A percentile compares a stretch with the other conserved stretches of the same genome.
Conservation (phyloP, 176 grass and related monocot genomes). For the Zizania latifolia region DNA sequence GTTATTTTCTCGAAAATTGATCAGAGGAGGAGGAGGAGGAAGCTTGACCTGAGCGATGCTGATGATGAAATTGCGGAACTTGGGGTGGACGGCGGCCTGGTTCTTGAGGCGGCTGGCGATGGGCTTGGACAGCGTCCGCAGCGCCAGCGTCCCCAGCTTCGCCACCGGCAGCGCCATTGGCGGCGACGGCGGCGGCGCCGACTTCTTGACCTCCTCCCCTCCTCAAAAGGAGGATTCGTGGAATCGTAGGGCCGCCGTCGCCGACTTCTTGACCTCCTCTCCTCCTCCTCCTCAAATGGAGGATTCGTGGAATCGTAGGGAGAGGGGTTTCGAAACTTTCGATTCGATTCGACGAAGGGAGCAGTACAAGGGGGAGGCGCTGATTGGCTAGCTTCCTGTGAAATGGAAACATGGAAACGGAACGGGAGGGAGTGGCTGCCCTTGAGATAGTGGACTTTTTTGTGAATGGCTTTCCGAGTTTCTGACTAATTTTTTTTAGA, state of each 20-base stretch:
- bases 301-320: not conserved
- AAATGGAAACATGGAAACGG: not conserved
- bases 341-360: not conserved
- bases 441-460: not conserved
- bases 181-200: not conserved
- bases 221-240: not conserved
- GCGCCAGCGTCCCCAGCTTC: constrained; percentile 73
- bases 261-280: not conserved
- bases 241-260: not conserved
- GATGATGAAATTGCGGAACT: constrained; percentile 76
- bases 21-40: not conserved
- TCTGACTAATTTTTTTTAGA: no score
- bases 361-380: not conserved
- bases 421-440: not conserved
- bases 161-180: constrained; percentile 77
- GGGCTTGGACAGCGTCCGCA: constrained; percentile 85
- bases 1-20: no score
- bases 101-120: constrained; percentile 86
- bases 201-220: not conserved
- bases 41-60: constrained; percentile 63
- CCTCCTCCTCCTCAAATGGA: not conserved
- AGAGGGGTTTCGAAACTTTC: not conserved
- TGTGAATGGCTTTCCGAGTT: not conserved
- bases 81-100: constrained; percentile 89
- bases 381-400: not conserved